phyloP scores from a whole-genome alignment of 2,329 filamentous ascomycete genomes.

The Trichoderma sp. region DNA sequence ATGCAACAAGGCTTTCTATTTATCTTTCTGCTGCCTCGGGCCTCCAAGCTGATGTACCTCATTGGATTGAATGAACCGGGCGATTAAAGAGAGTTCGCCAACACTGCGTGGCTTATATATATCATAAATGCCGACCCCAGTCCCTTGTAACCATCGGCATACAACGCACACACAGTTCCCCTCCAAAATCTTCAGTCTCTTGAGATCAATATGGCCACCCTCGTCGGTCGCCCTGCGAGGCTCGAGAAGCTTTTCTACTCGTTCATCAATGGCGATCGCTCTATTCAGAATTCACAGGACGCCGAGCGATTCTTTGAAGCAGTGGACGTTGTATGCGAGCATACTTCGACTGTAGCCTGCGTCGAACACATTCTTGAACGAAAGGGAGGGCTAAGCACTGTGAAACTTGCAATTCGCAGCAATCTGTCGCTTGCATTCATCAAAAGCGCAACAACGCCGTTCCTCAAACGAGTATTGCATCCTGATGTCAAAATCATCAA shows the following conservation, averaged over 20 bases:
- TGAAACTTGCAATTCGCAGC: slow-evolving; percentile 18
- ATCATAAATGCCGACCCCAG: not conserved
- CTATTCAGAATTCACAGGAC: slow-evolving; percentile 17
- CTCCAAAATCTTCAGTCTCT: not conserved
- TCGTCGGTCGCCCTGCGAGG: slow-evolving; percentile 1
- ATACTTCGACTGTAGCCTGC: slow-evolving; percentile 14
- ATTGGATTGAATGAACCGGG: not conserved
- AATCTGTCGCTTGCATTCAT: slow-evolving; percentile 13
- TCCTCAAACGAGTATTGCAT: slow-evolving; percentile 11
- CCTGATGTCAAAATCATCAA: slow-evolving; percentile 16
- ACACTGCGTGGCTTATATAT: not conserved
- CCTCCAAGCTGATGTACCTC: not conserved
- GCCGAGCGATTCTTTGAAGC: slow-evolving; percentile 23
- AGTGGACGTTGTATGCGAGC: slow-evolving; percentile 10
- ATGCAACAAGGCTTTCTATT: not conserved
- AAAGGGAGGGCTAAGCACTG: slow-evolving; percentile 5
- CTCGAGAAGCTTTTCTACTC: slow-evolving; percentile 19
- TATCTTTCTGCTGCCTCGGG: not conserved
- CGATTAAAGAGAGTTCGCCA: not conserved
- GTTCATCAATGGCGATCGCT: slow-evolving; percentile 13
- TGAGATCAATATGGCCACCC: not conserved
- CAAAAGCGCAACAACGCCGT: not conserved
- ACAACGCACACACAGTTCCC: not conserved
- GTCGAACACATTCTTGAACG: slow-evolving; percentile 19
- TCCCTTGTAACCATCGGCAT: not conserved